Evolutionary conservation across 192 early-diverging fungal species (phyloP).

Genomic region (Backusella sp.): DNA sequence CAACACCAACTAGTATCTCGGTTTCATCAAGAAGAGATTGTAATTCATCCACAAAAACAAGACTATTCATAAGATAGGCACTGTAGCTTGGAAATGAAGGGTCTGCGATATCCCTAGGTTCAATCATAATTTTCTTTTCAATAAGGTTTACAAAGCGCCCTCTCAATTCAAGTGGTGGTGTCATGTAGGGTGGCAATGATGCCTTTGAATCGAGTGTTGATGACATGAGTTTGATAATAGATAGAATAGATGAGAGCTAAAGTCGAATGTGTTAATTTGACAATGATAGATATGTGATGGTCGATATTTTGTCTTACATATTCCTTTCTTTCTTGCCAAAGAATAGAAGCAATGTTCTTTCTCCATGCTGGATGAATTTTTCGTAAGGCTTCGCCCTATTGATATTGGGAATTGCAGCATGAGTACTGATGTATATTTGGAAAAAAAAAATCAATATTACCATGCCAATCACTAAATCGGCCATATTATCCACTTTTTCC

Average conservation of each 20-base stretch:
- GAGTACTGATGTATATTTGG: background rate
- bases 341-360: background rate
- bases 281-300: background rate
- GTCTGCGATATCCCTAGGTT: background rate
- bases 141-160: background rate
- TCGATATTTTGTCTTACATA: background rate
- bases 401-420: background rate
- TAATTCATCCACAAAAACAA: conserved; percentile 14
- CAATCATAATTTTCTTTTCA: conserved; percentile 16
- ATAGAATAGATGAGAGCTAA: background rate
- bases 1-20: conserved; percentile 8
- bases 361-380: conserved; percentile 1
- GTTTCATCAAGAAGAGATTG: background rate
- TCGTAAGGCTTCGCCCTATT: background rate
- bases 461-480: conserved; percentile 29
- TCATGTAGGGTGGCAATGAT: conserved; percentile 25
- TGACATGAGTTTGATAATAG: conserved; percentile 22
- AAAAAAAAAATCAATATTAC: conserved; percentile 9
- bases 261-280: background rate
- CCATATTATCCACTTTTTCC: conserved; percentile 37
- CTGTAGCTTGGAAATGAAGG: background rate
- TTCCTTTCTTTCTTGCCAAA: conserved; percentile 5
- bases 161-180: conserved; percentile 12
- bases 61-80: conserved; percentile 14
- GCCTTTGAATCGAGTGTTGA: conserved; percentile 27